Conservation (phyloP, 179 eudicot genomes). For the Pouteria campechiana region DNA sequence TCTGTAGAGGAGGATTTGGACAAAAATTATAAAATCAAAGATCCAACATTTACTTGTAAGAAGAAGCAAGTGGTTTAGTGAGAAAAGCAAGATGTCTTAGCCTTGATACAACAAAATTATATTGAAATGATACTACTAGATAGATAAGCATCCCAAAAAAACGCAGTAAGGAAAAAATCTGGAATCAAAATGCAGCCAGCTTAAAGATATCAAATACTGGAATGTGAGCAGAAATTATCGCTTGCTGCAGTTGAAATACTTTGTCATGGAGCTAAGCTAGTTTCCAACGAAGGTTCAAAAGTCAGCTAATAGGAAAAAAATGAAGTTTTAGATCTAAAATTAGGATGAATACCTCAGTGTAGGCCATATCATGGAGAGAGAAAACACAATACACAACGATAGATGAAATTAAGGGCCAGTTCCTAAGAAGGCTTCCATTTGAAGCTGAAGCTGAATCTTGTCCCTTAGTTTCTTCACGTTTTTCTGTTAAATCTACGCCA, state of each 20-base stretch:
- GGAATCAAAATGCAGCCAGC: too few species aligned
- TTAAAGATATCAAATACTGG: too few species aligned
- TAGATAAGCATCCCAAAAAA: too few species aligned
- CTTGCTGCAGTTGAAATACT: neutral
- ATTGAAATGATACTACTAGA: too few species aligned
- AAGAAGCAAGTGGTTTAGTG: neutral
- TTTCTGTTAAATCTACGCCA: slow-evolving; percentile 9
- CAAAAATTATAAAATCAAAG: neutral
- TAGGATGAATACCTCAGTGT: slow-evolving; percentile 31
- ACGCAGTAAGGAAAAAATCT: too few species aligned
- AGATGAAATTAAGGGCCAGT: slow-evolving; percentile 59
- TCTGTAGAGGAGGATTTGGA: slow-evolving; percentile 16
- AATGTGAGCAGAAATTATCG: too few species aligned
- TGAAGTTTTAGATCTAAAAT: neutral
- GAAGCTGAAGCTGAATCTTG: slow-evolving; percentile 1
- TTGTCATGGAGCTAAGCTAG: neutral
- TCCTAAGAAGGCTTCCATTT: slow-evolving; percentile 27
- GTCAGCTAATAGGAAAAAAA: neutral
- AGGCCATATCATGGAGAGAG: slow-evolving; percentile 65
- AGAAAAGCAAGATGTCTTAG: neutral
- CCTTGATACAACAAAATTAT: neutral
- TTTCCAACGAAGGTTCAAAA: neutral
- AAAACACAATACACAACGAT: slow-evolving; percentile 46
- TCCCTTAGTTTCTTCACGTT: neutral
- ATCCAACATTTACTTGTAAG: neutral